phyloP scores from a whole-genome alignment of 2,329 filamentous ascomycete species.

The Paramyrothecium roridum region DNA sequence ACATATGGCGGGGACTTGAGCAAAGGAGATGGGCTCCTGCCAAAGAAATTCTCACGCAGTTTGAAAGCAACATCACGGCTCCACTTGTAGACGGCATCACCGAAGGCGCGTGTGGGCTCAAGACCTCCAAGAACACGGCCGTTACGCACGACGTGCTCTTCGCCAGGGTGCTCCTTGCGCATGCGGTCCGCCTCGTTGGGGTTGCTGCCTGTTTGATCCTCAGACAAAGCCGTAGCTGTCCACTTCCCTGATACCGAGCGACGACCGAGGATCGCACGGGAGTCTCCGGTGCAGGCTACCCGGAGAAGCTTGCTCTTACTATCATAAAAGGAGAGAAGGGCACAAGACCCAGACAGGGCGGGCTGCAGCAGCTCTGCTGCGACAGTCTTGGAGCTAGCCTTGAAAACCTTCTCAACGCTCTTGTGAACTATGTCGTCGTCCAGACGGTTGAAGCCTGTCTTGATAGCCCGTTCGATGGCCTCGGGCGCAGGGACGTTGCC shows the following conservation, averaged over 20 bases:
- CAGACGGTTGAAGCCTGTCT: constrained; percentile 81
- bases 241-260: constrained; percentile 79
- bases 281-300: constrained; percentile 96
- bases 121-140: constrained; percentile 89
- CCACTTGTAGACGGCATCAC: constrained; percentile 98
- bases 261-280: constrained; percentile 87
- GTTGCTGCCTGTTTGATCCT: constrained; percentile 91
- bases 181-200: constrained; percentile 80
- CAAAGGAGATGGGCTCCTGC: constrained; percentile 69
- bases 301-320: constrained; percentile 79
- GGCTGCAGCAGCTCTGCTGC: constrained; percentile 90
- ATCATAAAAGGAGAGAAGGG: constrained; percentile 94
- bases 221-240: constrained; percentile 84
- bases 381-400: constrained; percentile 82
- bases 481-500: constrained; percentile 68
- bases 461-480: constrained; percentile 87
- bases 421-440: constrained; percentile 94
- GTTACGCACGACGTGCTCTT: constrained; percentile 82
- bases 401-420: constrained; percentile 86
- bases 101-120: constrained; percentile 91
- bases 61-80: constrained; percentile 77
- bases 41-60: constrained; percentile 84
- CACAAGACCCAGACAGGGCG: constrained; percentile 94
- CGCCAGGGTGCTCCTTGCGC: constrained; percentile 81
- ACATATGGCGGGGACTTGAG: constrained; percentile 94